phyloP scores from a whole-genome alignment of 2,329 filamentous ascomycete species.

The Aphanocladium album region DNA sequence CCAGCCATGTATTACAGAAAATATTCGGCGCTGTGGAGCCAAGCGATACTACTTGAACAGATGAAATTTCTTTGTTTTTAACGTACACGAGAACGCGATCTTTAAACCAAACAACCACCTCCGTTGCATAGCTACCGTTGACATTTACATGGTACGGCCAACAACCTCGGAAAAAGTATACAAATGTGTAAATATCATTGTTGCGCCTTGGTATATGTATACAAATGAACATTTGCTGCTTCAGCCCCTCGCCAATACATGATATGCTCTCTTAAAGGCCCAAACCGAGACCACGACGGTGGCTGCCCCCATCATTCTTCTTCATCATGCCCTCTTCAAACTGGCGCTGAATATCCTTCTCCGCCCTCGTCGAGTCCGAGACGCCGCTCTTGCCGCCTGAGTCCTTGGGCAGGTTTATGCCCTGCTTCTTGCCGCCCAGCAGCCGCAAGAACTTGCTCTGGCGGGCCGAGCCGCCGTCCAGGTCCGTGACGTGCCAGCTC shows the following conservation, averaged over 20 bases:
- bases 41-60: not conserved
- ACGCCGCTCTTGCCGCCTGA: conserved; percentile 20
- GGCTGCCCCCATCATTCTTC: conserved; percentile 47
- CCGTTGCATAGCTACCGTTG: not conserved
- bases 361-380: conserved; percentile 35
- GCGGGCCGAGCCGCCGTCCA: conserved; percentile 46
- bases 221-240: conserved; percentile 1
- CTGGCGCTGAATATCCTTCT: conserved; percentile 52
- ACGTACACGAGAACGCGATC: too few relatives aligned
- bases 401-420: not conserved
- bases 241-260: not conserved
- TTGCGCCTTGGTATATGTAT: not conserved
- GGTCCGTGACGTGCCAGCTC: conserved; percentile 48
- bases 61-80: conserved; percentile 6
- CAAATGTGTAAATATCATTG: not conserved
- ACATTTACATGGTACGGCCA: too few relatives aligned
- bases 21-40: not conserved
- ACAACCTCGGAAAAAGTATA: too few relatives aligned
- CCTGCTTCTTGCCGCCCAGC: conserved; percentile 25
- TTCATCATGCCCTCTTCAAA: conserved; percentile 52
- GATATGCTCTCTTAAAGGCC: conserved; percentile 37
- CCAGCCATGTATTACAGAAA: not conserved
- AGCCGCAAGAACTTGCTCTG: conserved; percentile 55
- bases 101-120: too few relatives aligned
- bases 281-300: conserved; percentile 41